Base-by-base conservation (phyloP, 352 stramenopile species). In the Pythium sp. region DNA sequence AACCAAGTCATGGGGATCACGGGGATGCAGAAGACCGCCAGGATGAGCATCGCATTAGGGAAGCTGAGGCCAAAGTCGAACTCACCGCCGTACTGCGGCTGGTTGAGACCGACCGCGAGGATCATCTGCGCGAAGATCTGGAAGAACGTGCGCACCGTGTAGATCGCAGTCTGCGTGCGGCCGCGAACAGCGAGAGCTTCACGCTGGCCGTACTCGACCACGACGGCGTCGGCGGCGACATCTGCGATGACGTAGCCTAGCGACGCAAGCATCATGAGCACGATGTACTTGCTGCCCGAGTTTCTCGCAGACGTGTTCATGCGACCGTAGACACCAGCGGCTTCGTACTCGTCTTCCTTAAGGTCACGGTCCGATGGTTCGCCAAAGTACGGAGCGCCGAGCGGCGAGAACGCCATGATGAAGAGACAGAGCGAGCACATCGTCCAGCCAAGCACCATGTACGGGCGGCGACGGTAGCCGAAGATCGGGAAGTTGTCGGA, bases 201-300 rank as follows among this genome's bases (percentile, higher is more conserved):
- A 5, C 80, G 76, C 63, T 88, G 80, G 4, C 78, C 74, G 55
- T 83, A 62, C 60, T 86, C 78, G n/a, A 88, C 77, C 66, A 86
- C 75, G 55, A 88, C 75, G 22, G 65, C 75, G 51, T 88, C 80
- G 47, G 78, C 80, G 4, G 78, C 74, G 2, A 84, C 77, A 18
- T 88, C 80, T 4, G 77, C 73, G 51, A 80, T 62, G 15, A 86
- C 66, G 55, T 82, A 88, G 5, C 77, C 75, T n/a, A 87, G 72
- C 24, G 76, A 73, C 6, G 78, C 75, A 26, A 82, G 26, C 64
- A 78, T 75, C 73, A 84, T 82, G 36, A 82, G 72, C n/a, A 86
- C 63, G 24, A 79, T 75, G 61, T 73, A 84, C 47, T 79, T 80
- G 62, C 67, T 67, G 32, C 74, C 78, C 36, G 36, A 30, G 63